phyloP scores from a whole-genome alignment of 768 basidiomycete genomes.

The Mycena indigotica region DNA sequence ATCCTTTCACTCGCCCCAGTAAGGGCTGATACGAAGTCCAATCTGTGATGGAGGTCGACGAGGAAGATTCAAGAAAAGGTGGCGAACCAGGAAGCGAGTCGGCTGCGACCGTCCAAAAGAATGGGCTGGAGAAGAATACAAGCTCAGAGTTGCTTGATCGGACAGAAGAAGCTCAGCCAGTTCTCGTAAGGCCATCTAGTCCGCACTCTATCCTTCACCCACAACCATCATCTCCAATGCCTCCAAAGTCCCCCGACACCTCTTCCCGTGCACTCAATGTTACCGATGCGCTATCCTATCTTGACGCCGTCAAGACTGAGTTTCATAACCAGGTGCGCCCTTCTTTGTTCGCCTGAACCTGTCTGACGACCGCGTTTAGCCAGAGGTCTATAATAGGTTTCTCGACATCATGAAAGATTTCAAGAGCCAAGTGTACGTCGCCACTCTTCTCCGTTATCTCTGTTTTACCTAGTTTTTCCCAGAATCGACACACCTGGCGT shows the following conservation, averaged over 20 bases:
- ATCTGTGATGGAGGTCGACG: background rate
- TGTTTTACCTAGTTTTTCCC: conserved; percentile 22
- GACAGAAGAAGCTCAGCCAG: background rate
- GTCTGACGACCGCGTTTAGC: conserved; percentile 60
- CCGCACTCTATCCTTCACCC: conserved; percentile 28
- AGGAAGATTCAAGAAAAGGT: background rate
- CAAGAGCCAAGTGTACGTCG: conserved; percentile 86
- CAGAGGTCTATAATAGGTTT: conserved; percentile 93
- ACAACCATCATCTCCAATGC: conserved; percentile 30
- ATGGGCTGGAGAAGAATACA: background rate
- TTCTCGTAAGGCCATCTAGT: background rate
- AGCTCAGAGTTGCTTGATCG: background rate
- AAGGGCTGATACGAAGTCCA: background rate
- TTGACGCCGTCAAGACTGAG: conserved; percentile 92
- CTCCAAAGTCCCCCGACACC: conserved; percentile 35
- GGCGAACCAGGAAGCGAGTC: background rate
- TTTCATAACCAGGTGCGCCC: conserved; percentile 41
- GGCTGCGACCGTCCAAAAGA: background rate
- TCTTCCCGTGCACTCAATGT: conserved; percentile 75
- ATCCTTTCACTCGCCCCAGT: background rate
- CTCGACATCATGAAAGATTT: conserved; percentile 99
- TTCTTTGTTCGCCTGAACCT: background rate
- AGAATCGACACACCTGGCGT: conserved; percentile 98
- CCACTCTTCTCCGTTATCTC: conserved; percentile 16
- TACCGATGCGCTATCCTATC: conserved; percentile 89